phyloP scores from a whole-genome alignment of 305 asterid genomes.

The Fraxinus velutina region DNA sequence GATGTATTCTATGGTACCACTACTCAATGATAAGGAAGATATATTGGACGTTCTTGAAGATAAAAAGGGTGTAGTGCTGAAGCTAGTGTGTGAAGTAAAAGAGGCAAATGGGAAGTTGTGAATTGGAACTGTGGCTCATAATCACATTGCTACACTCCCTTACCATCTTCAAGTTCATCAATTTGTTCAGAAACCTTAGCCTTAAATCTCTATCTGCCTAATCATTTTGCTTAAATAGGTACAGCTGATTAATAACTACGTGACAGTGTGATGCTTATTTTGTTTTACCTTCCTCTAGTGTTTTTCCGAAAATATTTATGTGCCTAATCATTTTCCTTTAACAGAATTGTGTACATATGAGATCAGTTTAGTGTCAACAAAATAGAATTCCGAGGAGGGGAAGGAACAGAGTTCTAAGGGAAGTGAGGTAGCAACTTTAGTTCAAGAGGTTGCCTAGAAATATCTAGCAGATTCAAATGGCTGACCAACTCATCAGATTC shows the following conservation, averaged over 20 bases:
- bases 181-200: background rate
- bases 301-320: background rate
- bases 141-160: constrained; percentile 53
- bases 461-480: background rate
- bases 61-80: constrained; percentile 63
- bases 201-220: background rate
- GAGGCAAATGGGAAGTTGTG: constrained; percentile 72
- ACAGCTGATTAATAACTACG: background rate
- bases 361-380: background rate
- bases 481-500: background rate
- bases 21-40: constrained; percentile 55
- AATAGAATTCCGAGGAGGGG: background rate
- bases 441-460: background rate
- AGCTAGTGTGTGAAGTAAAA: constrained; percentile 83
- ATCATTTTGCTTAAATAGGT: constrained; percentile 1
- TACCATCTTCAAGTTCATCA: constrained; percentile 30
- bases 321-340: background rate
- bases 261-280: background rate
- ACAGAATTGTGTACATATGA: background rate
- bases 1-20: constrained; percentile 71
- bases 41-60: constrained; percentile 60
- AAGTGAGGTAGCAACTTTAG: background rate
- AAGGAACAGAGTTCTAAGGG: background rate
- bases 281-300: background rate
- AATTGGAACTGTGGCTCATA: constrained; percentile 67